Evolutionary conservation across 495 filamentous ascomycete species (phyloP).

Genomic region (Elaphomyces granulatus): DNA sequence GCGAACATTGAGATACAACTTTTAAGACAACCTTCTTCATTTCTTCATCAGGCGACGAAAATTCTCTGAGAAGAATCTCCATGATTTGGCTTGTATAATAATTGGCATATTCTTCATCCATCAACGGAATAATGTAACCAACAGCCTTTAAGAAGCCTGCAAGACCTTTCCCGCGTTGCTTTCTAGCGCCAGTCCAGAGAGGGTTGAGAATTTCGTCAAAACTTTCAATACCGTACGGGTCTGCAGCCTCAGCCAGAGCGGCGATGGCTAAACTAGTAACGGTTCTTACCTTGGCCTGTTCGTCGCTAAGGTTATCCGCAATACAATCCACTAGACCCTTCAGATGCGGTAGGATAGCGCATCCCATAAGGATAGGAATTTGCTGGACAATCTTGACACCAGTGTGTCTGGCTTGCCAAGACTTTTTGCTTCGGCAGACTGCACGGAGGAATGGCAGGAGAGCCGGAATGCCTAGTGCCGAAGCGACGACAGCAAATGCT

Average conservation of each 20-base stretch:
- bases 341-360: conserved; percentile 88
- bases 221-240: conserved; percentile 97
- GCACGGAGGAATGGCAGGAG: conserved; percentile 90
- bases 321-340: conserved; percentile 96
- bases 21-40: conserved; percentile 99
- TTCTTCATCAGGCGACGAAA: conserved; percentile 92
- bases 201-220: conserved; percentile 97
- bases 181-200: conserved; percentile 87
- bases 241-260: conserved; percentile 89
- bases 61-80: conserved; percentile 94
- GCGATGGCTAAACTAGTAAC: conserved; percentile 93
- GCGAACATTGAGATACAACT: conserved; percentile 92
- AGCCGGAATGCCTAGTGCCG: conserved; percentile 88
- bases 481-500: conserved; percentile 95
- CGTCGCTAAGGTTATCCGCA: conserved; percentile 86
- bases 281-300: conserved; percentile 93
- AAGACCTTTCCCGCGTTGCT: conserved; percentile 91
- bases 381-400: conserved; percentile 99
- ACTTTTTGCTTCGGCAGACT: conserved; percentile 94
- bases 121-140: conserved; percentile 94
- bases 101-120: conserved; percentile 99
- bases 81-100: conserved; percentile 99
- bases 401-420: conserved; percentile 98
- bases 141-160: conserved; percentile 96
- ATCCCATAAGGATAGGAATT: conserved; percentile 99